Evolutionary conservation across 2,329 filamentous ascomycete species (phyloP), one percentile per base, ranked within the genome.

Genomic region (Fusarium sp.): DNA sequence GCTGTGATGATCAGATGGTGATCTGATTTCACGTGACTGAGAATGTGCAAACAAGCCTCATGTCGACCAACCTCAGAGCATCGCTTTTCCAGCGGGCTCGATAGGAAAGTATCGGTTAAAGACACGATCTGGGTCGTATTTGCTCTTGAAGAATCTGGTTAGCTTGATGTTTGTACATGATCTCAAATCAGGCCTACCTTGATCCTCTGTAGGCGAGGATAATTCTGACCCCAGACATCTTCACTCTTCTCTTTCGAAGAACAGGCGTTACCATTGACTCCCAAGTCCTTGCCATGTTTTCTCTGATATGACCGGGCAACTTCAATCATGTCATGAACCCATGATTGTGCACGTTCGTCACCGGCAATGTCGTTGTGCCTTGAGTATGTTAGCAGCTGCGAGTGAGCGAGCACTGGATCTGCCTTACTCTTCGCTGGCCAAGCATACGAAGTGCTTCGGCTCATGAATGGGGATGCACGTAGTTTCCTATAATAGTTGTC

Each of bases 1-100:
- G 73, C 71, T 29, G 14, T 29, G 35, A 39, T 8, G 13, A 29
- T 60, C 22, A 60, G 24, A 20, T 13, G 18, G 18, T 22, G 18
- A 27, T 11, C 37, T 39, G 13, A 43, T 24, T 31, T 29, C 57
- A 60, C 57, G 57, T 60, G 57, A 60, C 57, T 39, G n/a, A 31
- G 18, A 0, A 9, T 0, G 14, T 58, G 10, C 20, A 39, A 58
- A 24, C 14, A 58, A 39, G 35, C 33, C 18, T 57, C 54, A 57
- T 57, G 10, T 57, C 0, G 6, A 29, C 2, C 20, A 29, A 14
- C 16, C 18, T 54, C 50, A 54, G 6, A 54, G 8, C 50, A 54
- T 33, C 27, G 50, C 50, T 20, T 29, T 20, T 20, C 27, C 11
- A 20, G 6, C 4, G 2, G 54, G 54, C 9, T 57, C 20, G 20